phyloP scores from a whole-genome alignment of 2,329 filamentous ascomycete species.

The Botrytis fabae region DNA sequence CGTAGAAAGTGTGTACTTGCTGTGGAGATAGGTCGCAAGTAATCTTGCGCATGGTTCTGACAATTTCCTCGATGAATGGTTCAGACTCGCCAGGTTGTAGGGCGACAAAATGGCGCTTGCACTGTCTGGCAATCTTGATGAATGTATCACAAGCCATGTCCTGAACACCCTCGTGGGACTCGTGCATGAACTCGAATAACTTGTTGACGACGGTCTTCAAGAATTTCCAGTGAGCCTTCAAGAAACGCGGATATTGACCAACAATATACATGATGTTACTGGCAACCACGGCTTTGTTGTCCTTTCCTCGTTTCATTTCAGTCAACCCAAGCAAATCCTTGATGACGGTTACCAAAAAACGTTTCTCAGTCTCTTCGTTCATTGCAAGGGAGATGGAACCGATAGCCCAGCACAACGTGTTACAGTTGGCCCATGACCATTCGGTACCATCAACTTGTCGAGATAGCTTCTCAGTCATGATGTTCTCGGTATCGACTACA shows the following conservation, averaged over 20 bases:
- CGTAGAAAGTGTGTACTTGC: constrained; percentile 98
- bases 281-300: constrained; percentile 98
- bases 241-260: constrained; percentile 94
- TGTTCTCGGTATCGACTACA: constrained; percentile 94
- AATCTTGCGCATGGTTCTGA: constrained; percentile 92
- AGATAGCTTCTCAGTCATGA: constrained; percentile 98
- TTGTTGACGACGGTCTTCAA: constrained; percentile 99
- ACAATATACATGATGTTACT: constrained; percentile 99
- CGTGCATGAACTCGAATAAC: constrained; percentile 99
- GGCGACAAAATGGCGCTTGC: constrained; percentile 94
- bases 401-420: constrained; percentile 98
- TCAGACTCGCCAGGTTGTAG: constrained; percentile 92
- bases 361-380: constrained; percentile 99
- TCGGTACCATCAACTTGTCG: constrained; percentile 93
- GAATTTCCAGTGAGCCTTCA: constrained; percentile 99
- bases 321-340: constrained; percentile 96
- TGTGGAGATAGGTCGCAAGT: constrained; percentile 93
- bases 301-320: constrained; percentile 98
- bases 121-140: constrained; percentile 99
- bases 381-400: constrained; percentile 98
- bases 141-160: constrained; percentile 99
- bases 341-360: constrained; percentile 97
- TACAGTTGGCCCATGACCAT: constrained; percentile 99
- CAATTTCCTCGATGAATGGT: constrained; percentile 98
- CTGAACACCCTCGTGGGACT: constrained; percentile 98